Evolutionary conservation across 768 basidiomycete species (phyloP).

Genomic region (Epithele typhae): DNA sequence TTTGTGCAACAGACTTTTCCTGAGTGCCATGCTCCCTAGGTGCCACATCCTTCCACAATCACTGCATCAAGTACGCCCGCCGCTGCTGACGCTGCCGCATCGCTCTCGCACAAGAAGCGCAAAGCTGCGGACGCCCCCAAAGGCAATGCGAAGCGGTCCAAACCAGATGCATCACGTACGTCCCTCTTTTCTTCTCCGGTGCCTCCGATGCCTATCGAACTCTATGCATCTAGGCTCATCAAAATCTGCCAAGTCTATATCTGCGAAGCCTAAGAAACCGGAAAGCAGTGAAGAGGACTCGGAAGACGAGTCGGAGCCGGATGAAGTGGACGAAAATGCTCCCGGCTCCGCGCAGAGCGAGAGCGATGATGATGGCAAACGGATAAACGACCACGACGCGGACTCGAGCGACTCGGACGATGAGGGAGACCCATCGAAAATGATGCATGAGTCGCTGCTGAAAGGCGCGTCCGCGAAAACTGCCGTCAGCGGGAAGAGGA

Average conservation of each 20-base stretch:
- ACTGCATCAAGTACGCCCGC: no score
- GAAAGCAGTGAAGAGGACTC: not conserved
- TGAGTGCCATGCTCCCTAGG: no score
- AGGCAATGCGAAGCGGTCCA: conserved; percentile 12
- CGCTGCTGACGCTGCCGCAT: no score
- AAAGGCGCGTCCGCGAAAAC: conserved; percentile 27
- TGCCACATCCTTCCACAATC: no score
- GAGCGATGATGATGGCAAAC: conserved; percentile 13
- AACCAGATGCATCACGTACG: no score
- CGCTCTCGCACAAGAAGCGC: conserved; percentile 14
- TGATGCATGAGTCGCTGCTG: conserved; percentile 63
- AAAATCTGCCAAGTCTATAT: not conserved
- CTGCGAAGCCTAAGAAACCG: not conserved
- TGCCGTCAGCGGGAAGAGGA: conserved; percentile 32
- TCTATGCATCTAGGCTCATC: no score
- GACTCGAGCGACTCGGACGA: conserved; percentile 28
- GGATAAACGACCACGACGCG: no score
- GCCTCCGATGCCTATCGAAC: no score
- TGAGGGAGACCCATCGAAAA: conserved; percentile 30
- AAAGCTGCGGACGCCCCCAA: conserved; percentile 5
- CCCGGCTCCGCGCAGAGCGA: conserved; percentile 2
- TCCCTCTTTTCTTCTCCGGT: no score
- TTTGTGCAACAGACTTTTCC: no score
- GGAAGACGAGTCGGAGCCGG: conserved; percentile 4
- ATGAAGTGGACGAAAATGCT: not conserved